A percentile compares a stretch with the other conserved stretches of the same genome.
These are phyloP conservation scores for Mortierella sp. DNA, from an alignment of 371 early-diverging fungal genomes.

Conservation along the genomic window DNA sequence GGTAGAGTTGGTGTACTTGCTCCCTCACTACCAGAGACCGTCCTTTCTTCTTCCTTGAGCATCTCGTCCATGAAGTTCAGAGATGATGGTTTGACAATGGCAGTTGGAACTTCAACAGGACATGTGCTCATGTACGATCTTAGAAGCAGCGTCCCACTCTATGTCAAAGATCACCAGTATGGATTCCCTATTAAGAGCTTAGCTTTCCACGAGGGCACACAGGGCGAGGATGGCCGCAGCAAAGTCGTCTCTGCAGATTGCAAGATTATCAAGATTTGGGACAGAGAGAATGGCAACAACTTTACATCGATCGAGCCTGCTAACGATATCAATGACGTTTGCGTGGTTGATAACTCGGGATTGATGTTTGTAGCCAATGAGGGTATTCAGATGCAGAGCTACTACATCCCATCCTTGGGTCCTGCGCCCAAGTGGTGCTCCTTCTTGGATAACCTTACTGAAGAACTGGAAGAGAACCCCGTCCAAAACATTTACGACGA, in stretches of 20 bases:
- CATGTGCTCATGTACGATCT: constrained; percentile 96
- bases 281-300: constrained; percentile 81
- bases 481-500: constrained; percentile 93
- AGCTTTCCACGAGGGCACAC: constrained; percentile 81
- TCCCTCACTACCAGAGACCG: constrained; percentile 66
- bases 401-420: constrained; percentile 94
- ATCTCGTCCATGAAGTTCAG: constrained; percentile 87
- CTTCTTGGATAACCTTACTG: constrained; percentile 97
- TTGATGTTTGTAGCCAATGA: constrained; percentile 96
- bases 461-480: constrained; percentile 97
- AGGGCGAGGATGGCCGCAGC: constrained; percentile 66
- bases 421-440: constrained; percentile 97
- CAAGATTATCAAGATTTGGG: constrained; percentile 95
- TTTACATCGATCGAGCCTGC: constrained; percentile 94
- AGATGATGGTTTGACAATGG: constrained; percentile 90
- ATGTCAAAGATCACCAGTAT: constrained; percentile 96
- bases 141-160: constrained; percentile 84
- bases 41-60: constrained; percentile 63
- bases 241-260: constrained; percentile 92
- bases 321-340: constrained; percentile 94
- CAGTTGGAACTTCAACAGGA: constrained; percentile 93
- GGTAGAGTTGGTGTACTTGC: constrained; percentile 79
- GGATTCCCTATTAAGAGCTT: constrained; percentile 96
- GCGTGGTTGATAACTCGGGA: constrained; percentile 87
- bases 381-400: constrained; percentile 93